phyloP scores from a whole-genome alignment of 192 early-diverging fungal species.

The Coemansia sp. region DNA sequence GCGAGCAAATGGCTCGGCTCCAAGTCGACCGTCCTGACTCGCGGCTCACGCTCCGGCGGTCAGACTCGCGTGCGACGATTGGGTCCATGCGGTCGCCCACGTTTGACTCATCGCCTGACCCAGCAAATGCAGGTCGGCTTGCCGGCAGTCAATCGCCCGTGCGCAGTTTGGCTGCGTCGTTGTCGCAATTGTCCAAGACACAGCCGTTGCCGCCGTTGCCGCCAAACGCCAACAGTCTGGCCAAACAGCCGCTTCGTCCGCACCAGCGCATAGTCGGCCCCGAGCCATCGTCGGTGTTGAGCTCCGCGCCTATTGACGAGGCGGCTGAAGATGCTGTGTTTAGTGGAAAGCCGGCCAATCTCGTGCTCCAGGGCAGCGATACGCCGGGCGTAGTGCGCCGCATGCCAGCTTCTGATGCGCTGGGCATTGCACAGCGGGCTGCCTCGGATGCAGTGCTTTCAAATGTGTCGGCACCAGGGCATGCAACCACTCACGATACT shows the following conservation, averaged over 20 bases:
- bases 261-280: constrained; percentile 8
- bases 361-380: constrained; percentile 4
- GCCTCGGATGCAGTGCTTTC: neutral
- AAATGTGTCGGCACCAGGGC: neutral
- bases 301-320: constrained; percentile 1
- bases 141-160: constrained; percentile 17
- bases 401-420: constrained; percentile 7
- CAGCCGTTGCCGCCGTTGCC: constrained; percentile 5
- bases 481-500: neutral
- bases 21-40: constrained; percentile 30
- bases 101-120: constrained; percentile 8
- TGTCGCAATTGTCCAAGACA: constrained; percentile 13
- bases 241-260: constrained; percentile 1
- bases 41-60: constrained; percentile 7
- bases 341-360: neutral
- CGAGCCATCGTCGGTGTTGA: neutral
- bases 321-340: neutral
- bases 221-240: neutral
- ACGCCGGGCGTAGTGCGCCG: neutral
- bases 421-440: constrained; percentile 3
- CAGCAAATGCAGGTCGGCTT: neutral
- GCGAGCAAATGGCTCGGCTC: constrained; percentile 48
- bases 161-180: constrained; percentile 22
- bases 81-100: neutral
- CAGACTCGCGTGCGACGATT: constrained; percentile 4